Conservation (phyloP, 768 basidiomycete species). For the Mycena rosella region DNA sequence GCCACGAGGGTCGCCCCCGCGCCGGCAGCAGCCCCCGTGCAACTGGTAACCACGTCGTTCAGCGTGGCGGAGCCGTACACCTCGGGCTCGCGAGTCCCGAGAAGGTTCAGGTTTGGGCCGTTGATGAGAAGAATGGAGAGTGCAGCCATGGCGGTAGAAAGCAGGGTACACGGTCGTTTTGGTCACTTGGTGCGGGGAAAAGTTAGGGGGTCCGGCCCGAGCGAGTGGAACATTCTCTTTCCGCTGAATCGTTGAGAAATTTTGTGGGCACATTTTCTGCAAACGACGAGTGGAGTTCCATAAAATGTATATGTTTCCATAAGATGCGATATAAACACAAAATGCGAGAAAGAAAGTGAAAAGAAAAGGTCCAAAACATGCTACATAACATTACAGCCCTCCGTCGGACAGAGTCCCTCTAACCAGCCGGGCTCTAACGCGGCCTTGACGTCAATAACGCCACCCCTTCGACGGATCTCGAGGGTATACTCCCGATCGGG, state of each 20-base stretch:
- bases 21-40: slow-evolving; percentile 26
- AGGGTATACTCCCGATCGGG: slow-evolving; percentile 51
- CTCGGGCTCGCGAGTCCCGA: slow-evolving; percentile 38
- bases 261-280: too few relatives aligned
- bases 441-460: slow-evolving; percentile 42
- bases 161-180: not conserved
- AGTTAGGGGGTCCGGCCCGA: not conserved
- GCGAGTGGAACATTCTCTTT: not conserved
- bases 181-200: not conserved
- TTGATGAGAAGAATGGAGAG: slow-evolving; percentile 39
- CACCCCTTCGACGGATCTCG: slow-evolving; percentile 49
- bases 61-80: slow-evolving; percentile 38
- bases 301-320: too few relatives aligned
- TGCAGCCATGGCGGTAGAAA: not conserved
- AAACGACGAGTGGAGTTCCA: too few relatives aligned
- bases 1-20: slow-evolving; percentile 32
- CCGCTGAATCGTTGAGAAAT: too few relatives aligned
- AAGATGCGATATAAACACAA: not conserved
- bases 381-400: slow-evolving; percentile 37
- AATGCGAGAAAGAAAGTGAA: not conserved
- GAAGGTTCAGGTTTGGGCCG: slow-evolving; percentile 38
- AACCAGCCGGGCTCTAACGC: slow-evolving; percentile 14
- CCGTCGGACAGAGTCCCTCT: slow-evolving; percentile 28
- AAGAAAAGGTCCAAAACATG: slow-evolving; percentile 15
- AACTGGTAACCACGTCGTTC: slow-evolving; percentile 28